phyloP scores from a whole-genome alignment of 108 stramenopile species.

The Aureococcus anophagefferens region DNA sequence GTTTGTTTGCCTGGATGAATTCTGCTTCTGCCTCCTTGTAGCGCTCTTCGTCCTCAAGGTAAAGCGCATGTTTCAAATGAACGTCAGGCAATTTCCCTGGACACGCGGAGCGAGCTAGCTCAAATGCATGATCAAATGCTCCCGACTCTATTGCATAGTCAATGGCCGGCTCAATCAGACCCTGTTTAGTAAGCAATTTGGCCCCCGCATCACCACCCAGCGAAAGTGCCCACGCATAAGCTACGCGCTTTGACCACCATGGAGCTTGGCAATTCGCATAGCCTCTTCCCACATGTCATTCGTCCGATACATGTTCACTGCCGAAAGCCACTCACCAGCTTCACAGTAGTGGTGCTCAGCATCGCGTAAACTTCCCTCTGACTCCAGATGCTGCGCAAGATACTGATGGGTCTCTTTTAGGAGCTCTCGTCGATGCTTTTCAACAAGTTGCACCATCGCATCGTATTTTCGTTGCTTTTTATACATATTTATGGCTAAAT shows the following conservation, averaged over 20 bases:
- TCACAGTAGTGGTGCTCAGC: constrained; percentile 54
- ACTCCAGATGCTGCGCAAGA: constrained; percentile 46
- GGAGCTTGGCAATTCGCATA: constrained; percentile 42
- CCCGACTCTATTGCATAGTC: constrained; percentile 44
- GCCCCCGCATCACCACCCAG: constrained; percentile 49
- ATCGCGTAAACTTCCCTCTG: constrained; percentile 34
- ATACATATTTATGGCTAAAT: constrained; percentile 52
- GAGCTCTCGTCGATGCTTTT: constrained; percentile 32
- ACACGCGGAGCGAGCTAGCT: constrained; percentile 28
- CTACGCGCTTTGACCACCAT: constrained; percentile 51
- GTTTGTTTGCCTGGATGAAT: constrained; percentile 50
- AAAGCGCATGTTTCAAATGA: constrained; percentile 47
- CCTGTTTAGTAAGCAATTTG: constrained; percentile 43
- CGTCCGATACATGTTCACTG: constrained; percentile 52
- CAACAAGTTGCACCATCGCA: constrained; percentile 46
- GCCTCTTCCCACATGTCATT: constrained; percentile 52
- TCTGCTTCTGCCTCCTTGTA: constrained; percentile 52
- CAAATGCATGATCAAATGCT: constrained; percentile 46
- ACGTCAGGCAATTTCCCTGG: constrained; percentile 35
- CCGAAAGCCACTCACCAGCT: constrained; percentile 48
- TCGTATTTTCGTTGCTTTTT: constrained; percentile 41
- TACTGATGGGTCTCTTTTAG: constrained; percentile 48
- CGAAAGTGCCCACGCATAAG: constrained; percentile 43
- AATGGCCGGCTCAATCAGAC: constrained; percentile 47
- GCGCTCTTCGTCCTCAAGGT: constrained; percentile 47